A percentile compares a stretch with the other conserved stretches of the same genome.
These are phyloP conservation scores for Ceratocystis albifundus DNA, from an alignment of 2,329 filamentous ascomycete species.

Conservation along the genomic window DNA sequence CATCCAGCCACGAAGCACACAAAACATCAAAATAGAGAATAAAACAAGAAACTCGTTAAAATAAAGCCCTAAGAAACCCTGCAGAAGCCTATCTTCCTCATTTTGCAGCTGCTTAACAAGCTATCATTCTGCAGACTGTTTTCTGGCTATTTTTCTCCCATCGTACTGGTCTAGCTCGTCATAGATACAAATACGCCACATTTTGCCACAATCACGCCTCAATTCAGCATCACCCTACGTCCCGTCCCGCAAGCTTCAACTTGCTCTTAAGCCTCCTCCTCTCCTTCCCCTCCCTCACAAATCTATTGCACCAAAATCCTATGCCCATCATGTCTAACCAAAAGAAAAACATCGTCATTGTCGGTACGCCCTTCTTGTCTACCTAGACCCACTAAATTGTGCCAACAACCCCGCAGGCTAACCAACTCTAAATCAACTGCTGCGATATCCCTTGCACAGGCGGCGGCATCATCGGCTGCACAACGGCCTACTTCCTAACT, in stretches of 20 bases:
- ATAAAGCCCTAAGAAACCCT: background rate
- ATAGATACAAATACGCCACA: background rate
- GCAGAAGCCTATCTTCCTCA: background rate
- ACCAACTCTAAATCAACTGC: constrained; percentile 11
- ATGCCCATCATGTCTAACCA: background rate
- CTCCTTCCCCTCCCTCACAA: background rate
- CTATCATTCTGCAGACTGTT: background rate
- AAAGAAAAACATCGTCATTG: constrained; percentile 39
- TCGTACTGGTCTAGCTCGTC: background rate
- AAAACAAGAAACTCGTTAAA: background rate
- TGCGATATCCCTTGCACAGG: constrained; percentile 38
- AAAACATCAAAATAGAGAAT: background rate
- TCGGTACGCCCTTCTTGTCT: constrained; percentile 31
- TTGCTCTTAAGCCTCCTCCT: background rate
- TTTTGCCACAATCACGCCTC: background rate
- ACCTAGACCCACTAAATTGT: background rate
- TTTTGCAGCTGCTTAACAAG: background rate
- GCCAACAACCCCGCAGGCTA: constrained; percentile 15
- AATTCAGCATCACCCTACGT: background rate
- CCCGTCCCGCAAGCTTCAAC: background rate
- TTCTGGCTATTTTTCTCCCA: background rate
- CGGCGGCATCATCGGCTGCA: constrained; percentile 85
- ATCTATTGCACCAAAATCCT: background rate
- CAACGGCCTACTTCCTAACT: constrained; percentile 82
- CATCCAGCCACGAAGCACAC: background rate